phyloP scores from a whole-genome alignment of 129 eudicot genomes.

The Flaveria bidentis region DNA sequence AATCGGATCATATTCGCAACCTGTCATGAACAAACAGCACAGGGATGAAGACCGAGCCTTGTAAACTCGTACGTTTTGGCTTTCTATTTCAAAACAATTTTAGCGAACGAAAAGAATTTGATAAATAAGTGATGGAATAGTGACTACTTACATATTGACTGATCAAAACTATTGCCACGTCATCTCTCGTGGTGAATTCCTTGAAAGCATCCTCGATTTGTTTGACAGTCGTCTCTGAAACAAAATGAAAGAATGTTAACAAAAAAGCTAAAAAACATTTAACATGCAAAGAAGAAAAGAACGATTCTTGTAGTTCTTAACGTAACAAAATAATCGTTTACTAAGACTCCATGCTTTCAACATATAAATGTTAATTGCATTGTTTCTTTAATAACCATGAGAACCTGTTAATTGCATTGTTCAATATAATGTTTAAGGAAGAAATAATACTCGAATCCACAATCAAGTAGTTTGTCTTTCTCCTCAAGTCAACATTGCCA shows the following conservation, averaged over 20 bases:
- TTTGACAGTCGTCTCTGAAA: constrained; percentile 80
- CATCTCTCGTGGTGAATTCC: constrained; percentile 93
- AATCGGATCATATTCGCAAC: constrained; percentile 94
- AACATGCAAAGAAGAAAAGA: background rate
- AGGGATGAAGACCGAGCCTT: background rate
- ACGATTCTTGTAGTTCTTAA: too few species aligned
- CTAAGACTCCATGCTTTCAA: background rate
- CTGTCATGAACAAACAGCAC: constrained; percentile 35
- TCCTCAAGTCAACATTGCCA: constrained; percentile 94
- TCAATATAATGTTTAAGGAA: background rate
- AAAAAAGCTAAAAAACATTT: constrained; percentile 2
- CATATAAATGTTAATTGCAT: background rate
- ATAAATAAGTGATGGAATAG: constrained; percentile 19
- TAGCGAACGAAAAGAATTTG: background rate
- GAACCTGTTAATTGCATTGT: background rate
- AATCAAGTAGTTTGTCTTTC: constrained; percentile 94
- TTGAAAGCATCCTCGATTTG: constrained; percentile 95
- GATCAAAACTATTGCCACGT: constrained; percentile 87
- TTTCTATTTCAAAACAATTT: background rate
- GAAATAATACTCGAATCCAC: constrained; percentile 77
- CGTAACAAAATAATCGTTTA: too few species aligned
- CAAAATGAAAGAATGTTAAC: constrained; percentile 26
- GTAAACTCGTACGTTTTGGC: background rate
- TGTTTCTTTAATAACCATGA: background rate
- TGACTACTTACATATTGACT: constrained; percentile 83